Evolutionary conservation across 1,139 yeast species (phyloP).

Genomic region (Insectozyma bohioensis): DNA sequence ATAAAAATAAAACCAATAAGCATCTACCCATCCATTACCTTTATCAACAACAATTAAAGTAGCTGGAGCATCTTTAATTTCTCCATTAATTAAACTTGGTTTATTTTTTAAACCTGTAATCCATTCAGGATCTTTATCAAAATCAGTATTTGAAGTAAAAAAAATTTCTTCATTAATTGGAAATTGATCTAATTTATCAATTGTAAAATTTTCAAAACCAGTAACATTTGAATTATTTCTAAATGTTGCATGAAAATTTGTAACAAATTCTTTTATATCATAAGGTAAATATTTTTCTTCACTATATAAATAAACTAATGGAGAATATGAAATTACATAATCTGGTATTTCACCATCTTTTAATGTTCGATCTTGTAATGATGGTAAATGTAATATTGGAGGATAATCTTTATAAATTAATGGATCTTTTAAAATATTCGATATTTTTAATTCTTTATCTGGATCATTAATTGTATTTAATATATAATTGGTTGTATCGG

Average conservation of each 20-base stretch:
- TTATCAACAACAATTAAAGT: constrained; percentile 81
- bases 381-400: constrained; percentile 36
- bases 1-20: constrained; percentile 95
- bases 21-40: constrained; percentile 91
- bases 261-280: constrained; percentile 69
- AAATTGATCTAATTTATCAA: constrained; percentile 38
- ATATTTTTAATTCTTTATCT: constrained; percentile 13
- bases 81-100: constrained; percentile 74
- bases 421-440: constrained; percentile 20
- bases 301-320: constrained; percentile 81
- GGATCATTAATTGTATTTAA: constrained; percentile 12
- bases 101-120: constrained; percentile 67
- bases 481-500: constrained; percentile 10
- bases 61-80: constrained; percentile 75
- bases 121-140: constrained; percentile 80
- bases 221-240: constrained; percentile 48
- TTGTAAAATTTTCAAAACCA: constrained; percentile 37
- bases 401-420: constrained; percentile 32
- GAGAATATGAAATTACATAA: constrained; percentile 74
- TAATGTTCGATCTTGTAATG: constrained; percentile 31
- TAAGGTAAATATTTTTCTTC: constrained; percentile 89
- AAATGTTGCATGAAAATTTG: constrained; percentile 54
- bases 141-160: constrained; percentile 69
- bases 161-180: constrained; percentile 33
- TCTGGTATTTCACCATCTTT: constrained; percentile 64